Conservation (phyloP, 2,329 filamentous ascomycete species). For the Bipolaris oryzae region DNA sequence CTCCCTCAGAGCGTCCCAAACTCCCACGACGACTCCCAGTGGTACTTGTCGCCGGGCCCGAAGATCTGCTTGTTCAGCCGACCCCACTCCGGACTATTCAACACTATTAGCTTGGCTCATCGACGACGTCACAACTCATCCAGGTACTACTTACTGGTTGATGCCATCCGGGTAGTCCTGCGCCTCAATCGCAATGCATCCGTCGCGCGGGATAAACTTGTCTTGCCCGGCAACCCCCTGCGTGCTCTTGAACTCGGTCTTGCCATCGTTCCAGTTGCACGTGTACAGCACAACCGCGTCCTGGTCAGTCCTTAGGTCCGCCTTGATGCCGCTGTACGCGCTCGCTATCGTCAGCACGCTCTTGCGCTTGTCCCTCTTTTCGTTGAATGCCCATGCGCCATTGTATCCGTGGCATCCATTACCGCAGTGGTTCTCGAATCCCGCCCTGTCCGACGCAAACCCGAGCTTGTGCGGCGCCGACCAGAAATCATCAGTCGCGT, state of each 20-base stretch:
- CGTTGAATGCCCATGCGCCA: slow-evolving; percentile 39
- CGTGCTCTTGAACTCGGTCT: slow-evolving; percentile 43
- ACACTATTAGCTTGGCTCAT: slow-evolving; percentile 23
- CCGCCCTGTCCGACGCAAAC: slow-evolving; percentile 32
- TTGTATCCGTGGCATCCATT: slow-evolving; percentile 46
- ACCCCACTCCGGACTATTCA: slow-evolving; percentile 42
- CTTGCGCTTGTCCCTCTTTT: slow-evolving; percentile 28
- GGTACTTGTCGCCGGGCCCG: slow-evolving; percentile 41
- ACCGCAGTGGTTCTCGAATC: slow-evolving; percentile 43
- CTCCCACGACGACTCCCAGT: slow-evolving; percentile 42
- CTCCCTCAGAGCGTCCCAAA: slow-evolving; percentile 34
- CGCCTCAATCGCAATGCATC: slow-evolving; percentile 44
- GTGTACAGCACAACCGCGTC: slow-evolving; percentile 43
- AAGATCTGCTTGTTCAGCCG: slow-evolving; percentile 40
- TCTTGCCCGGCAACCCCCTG: slow-evolving; percentile 37
- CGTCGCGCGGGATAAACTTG: slow-evolving; percentile 42
- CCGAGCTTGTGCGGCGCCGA: slow-evolving; percentile 41
- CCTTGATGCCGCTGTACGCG: slow-evolving; percentile 41
- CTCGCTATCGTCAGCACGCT: slow-evolving; percentile 38
- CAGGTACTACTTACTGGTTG: slow-evolving; percentile 40
- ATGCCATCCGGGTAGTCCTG: slow-evolving; percentile 45
- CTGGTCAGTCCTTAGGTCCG: slow-evolving; percentile 40
- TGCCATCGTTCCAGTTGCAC: slow-evolving; percentile 47
- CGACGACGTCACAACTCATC: background rate
- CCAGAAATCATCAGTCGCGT: slow-evolving; percentile 41